These are phyloP conservation scores for Chalciporus chontae DNA, from an alignment of 768 basidiomycete species.

Conservation along the genomic window DNA sequence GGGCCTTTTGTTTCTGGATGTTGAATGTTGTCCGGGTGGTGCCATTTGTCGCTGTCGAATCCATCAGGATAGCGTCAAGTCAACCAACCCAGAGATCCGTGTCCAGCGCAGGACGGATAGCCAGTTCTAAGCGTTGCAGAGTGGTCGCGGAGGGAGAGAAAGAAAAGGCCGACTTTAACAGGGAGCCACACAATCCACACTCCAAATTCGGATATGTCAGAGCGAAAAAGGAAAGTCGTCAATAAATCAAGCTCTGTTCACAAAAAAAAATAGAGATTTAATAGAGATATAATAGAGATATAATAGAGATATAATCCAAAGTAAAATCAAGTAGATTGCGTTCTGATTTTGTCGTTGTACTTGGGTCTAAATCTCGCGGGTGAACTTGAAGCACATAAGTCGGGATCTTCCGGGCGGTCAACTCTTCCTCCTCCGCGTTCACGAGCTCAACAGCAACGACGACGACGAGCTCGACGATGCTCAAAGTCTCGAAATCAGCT, in stretches of 20 bases:
- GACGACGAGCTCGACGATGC: conserved; percentile 21
- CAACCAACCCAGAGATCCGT: neutral
- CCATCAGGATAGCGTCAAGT: conserved; percentile 11
- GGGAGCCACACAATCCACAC: conserved; percentile 7
- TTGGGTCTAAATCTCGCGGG: neutral
- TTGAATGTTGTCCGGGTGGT: conserved; percentile 15
- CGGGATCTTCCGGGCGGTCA: conserved; percentile 18
- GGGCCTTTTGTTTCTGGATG: conserved; percentile 29
- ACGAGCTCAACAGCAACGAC: conserved; percentile 9
- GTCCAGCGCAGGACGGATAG: neutral
- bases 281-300: too few relatives aligned
- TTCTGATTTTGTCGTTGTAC: too few relatives aligned
- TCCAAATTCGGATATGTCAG: conserved; percentile 11
- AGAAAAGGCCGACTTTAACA: conserved; percentile 12
- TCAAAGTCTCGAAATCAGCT: conserved; percentile 26
- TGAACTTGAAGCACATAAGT: conserved; percentile 11
- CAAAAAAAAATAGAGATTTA: too few relatives aligned
- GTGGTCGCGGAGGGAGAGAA: neutral
- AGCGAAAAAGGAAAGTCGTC: conserved; percentile 4
- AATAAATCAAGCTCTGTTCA: neutral
- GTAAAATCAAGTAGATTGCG: too few relatives aligned
- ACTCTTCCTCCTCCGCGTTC: neutral
- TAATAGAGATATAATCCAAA: too few relatives aligned
- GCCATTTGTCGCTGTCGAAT: conserved; percentile 12
- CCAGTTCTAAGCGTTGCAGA: conserved; percentile 2